phyloP scores from a whole-genome alignment of 495 filamentous ascomycete genomes.

The Tuber brumale region DNA sequence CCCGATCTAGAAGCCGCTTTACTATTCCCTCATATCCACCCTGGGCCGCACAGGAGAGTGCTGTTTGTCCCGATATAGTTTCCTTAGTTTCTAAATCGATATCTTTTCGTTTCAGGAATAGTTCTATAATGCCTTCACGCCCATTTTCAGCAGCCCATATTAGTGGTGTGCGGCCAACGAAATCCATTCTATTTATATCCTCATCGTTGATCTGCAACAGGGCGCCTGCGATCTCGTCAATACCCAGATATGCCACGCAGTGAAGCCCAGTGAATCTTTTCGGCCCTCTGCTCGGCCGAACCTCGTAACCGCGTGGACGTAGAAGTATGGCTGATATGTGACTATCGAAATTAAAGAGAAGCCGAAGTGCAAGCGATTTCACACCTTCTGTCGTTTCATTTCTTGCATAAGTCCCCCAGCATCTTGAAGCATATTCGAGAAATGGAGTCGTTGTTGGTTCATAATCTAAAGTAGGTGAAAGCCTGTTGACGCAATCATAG shows the following conservation, averaged over 20 bases:
- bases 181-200: not conserved
- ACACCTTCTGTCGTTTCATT: not conserved
- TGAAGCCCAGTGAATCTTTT: not conserved
- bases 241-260: not conserved
- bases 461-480: not conserved
- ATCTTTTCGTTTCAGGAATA: constrained; percentile 31
- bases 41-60: constrained; percentile 44
- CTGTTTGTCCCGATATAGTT: constrained; percentile 29
- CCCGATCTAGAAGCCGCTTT: not conserved
- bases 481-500: not conserved
- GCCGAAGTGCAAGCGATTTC: not conserved
- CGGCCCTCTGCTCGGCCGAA: not conserved
- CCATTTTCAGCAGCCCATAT: constrained; percentile 25
- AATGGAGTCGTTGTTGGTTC: not conserved
- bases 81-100: constrained; percentile 23
- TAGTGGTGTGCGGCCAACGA: constrained; percentile 26
- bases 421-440: not conserved
- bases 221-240: not conserved
- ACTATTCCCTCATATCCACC: constrained; percentile 44
- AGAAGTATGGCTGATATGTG: not conserved
- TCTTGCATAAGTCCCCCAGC: not conserved
- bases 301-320: fast-evolving
- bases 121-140: constrained; percentile 34
- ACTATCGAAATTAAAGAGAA: not conserved
- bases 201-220: not conserved